Percentiles rank a stretch among this genome's conserved stretches.
Conservation (phyloP, 2,329 filamentous ascomycete species). For the Cladophialophora yegresii region DNA sequence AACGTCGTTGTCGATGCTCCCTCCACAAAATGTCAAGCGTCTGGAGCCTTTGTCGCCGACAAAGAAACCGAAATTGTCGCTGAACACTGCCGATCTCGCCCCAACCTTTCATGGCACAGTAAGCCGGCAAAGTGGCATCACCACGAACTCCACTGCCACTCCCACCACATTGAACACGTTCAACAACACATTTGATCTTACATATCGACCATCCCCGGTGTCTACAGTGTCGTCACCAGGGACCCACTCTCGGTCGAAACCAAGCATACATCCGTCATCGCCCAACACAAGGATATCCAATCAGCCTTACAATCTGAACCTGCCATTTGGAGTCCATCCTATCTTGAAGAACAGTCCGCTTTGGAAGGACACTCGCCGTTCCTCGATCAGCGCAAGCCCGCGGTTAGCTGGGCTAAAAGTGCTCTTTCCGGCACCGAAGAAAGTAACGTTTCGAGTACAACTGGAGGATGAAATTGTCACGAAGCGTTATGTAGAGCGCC, state of each 20-base stretch:
- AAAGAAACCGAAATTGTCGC: constrained; percentile 60
- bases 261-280: constrained; percentile 35
- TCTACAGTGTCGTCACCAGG: constrained; percentile 41
- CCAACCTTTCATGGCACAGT: constrained; percentile 58
- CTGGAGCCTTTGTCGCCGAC: constrained; percentile 19
- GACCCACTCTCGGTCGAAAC: constrained; percentile 8
- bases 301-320: constrained; percentile 43
- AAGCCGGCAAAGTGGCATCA: constrained; percentile 41
- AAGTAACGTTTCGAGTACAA: constrained; percentile 58
- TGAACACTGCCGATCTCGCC: constrained; percentile 58
- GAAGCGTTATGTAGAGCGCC: constrained; percentile 56
- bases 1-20: constrained; percentile 10
- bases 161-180: constrained; percentile 65
- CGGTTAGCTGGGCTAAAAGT: constrained; percentile 45
- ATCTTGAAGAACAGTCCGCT: constrained; percentile 53
- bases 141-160: constrained; percentile 47
- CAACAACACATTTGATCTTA: constrained; percentile 58
- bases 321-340: constrained; percentile 49
- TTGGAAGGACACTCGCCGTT: constrained; percentile 40
- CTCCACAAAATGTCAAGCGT: constrained; percentile 9
- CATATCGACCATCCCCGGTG: constrained; percentile 45
- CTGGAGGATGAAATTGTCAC: constrained; percentile 63
- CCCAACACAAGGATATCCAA: constrained; percentile 25
- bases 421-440: constrained; percentile 59
- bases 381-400: constrained; percentile 43